These are phyloP conservation scores for Asterochloris erici DNA, from an alignment of 139 green algal species.

Conservation along the genomic window DNA sequence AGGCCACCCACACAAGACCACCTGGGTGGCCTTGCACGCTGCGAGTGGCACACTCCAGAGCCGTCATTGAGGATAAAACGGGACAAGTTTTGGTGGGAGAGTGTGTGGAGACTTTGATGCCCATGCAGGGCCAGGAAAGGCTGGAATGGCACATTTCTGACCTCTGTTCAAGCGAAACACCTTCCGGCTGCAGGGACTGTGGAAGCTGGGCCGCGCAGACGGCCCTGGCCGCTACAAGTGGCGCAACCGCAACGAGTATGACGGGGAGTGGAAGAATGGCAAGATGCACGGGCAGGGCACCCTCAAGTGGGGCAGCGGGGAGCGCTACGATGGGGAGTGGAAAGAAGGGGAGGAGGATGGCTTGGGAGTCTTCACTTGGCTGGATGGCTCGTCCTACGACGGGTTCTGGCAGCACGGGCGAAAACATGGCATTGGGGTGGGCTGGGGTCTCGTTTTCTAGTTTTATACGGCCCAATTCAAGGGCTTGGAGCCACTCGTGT, in stretches of 20 bases:
- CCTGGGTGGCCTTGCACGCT: too few relatives aligned
- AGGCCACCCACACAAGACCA: too few relatives aligned
- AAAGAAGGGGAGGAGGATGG: conserved; percentile 69
- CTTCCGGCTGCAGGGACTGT: conserved; percentile 47
- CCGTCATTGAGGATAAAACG: too few relatives aligned
- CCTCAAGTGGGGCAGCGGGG: conserved; percentile 81
- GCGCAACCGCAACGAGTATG: conserved; percentile 73
- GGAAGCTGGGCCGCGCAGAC: conserved; percentile 54
- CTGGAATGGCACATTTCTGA: not conserved
- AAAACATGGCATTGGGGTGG: conserved; percentile 73
- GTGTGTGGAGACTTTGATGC: too few relatives aligned
- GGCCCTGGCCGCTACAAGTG: conserved; percentile 80
- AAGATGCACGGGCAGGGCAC: conserved; percentile 83
- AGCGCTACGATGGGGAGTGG: conserved; percentile 89
- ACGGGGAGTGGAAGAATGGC: conserved; percentile 81
- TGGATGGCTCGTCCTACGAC: conserved; percentile 79
- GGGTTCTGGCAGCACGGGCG: conserved; percentile 74
- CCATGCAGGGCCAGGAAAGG: too few relatives aligned
- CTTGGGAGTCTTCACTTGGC: conserved; percentile 80
- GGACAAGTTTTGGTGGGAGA: too few relatives aligned
- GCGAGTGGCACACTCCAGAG: too few relatives aligned
- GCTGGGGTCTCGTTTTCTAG: too few relatives aligned
- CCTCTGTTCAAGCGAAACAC: not conserved
- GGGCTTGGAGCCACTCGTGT: too few relatives aligned
- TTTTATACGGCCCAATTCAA: too few relatives aligned